phyloP scores from a whole-genome alignment of 495 filamentous ascomycete genomes.

The Letharia lupina region DNA sequence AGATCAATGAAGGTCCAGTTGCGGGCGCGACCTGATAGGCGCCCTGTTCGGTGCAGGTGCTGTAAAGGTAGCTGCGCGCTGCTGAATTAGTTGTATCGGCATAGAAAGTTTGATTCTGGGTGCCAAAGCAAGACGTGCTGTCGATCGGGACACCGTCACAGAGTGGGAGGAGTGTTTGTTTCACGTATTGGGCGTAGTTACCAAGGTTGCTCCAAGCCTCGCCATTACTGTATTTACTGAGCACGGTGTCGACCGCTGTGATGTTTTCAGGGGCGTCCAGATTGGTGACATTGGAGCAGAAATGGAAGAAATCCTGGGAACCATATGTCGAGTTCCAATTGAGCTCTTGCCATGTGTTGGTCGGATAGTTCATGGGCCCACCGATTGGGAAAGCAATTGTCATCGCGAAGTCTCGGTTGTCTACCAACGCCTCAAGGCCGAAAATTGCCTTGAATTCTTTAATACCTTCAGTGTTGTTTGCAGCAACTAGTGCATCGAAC shows the following conservation, averaged over 20 bases:
- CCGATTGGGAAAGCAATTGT: conserved; percentile 40
- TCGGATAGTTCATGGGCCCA: conserved; percentile 40
- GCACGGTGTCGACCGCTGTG: conserved; percentile 33
- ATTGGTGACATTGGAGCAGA: conserved; percentile 43
- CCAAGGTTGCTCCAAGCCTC: conserved; percentile 42
- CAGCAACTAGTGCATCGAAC: conserved; percentile 33
- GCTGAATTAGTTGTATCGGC: conserved; percentile 32
- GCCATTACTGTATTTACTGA: conserved; percentile 39
- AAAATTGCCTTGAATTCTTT: conserved; percentile 37
- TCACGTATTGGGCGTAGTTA: conserved; percentile 41
- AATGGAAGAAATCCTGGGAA: conserved; percentile 40
- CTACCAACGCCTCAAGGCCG: conserved; percentile 33
- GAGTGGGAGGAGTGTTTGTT: conserved; percentile 33
- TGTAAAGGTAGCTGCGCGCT: conserved; percentile 39
- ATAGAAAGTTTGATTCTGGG: conserved; percentile 36
- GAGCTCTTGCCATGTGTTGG: conserved; percentile 43
- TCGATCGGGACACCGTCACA: conserved; percentile 37
- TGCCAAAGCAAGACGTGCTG: conserved; percentile 38
- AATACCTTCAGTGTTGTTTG: conserved; percentile 31
- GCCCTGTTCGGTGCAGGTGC: conserved; percentile 41
- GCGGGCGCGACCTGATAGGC: conserved; percentile 39
- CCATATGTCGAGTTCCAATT: conserved; percentile 34
- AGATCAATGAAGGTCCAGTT: conserved; percentile 35
- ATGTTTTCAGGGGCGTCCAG: conserved; percentile 36
- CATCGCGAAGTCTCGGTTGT: conserved; percentile 38